phyloP scores from a whole-genome alignment of 495 filamentous ascomycete genomes.

The Daldinia loculata region DNA sequence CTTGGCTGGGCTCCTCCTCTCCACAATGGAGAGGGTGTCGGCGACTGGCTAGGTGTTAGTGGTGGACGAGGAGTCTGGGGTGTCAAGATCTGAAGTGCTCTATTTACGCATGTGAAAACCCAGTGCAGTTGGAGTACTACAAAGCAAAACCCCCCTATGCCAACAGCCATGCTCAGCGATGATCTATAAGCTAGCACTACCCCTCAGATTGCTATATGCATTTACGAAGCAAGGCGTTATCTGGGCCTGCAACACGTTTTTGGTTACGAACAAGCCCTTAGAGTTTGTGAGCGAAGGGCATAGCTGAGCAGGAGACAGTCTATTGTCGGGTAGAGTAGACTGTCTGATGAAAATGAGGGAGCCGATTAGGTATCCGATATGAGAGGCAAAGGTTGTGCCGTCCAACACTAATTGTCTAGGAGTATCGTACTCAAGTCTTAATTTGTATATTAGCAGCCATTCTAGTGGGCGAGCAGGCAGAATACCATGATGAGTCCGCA shows the following conservation, averaged over 20 bases:
- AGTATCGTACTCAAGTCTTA: conserved; percentile 13
- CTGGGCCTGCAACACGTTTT: conserved; percentile 15
- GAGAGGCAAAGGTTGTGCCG: conserved; percentile 2
- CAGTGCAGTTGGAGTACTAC: neutral
- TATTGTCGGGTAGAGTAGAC: conserved; percentile 10
- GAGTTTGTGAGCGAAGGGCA: conserved; percentile 12
- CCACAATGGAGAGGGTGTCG: conserved; percentile 67
- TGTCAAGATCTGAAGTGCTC: conserved; percentile 59
- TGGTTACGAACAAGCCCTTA: conserved; percentile 19
- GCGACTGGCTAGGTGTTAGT: conserved; percentile 94
- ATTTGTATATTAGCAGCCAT: conserved; percentile 37
- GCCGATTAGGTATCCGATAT: conserved; percentile 4
- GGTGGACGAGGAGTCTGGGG: conserved; percentile 94
- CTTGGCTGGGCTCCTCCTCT: conserved; percentile 92
- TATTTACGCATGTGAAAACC: conserved; percentile 1
- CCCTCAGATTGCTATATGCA: conserved; percentile 33
- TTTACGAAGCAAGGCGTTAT: conserved; percentile 40
- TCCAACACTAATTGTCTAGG: conserved; percentile 12
- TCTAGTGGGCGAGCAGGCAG: conserved; percentile 1
- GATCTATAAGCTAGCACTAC: conserved; percentile 25
- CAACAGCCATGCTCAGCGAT: conserved; percentile 19
- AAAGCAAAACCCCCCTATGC: conserved; percentile 1
- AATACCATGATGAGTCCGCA: conserved; percentile 19
- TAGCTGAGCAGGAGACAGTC: conserved; percentile 9
- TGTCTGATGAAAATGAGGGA: conserved; percentile 7